Conservation (phyloP, 345 rosid genomes). For the Pistacia integerrima region DNA sequence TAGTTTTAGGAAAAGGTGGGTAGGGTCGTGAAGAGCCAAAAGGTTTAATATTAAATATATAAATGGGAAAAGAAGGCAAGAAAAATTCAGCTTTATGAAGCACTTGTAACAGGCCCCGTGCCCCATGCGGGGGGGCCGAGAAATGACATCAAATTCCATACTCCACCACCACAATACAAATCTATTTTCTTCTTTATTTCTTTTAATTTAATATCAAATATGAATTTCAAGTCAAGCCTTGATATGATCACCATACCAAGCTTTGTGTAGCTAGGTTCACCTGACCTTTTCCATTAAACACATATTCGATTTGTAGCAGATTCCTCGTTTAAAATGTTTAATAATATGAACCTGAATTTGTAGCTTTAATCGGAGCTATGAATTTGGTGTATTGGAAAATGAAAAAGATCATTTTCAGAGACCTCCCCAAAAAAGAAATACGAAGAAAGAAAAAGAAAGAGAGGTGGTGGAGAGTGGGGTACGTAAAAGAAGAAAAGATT, state of each 20-base stretch:
- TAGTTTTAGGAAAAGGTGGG: neutral
- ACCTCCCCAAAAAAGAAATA: neutral
- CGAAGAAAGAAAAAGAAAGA: neutral
- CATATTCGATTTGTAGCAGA: neutral
- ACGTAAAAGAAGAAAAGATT: neutral
- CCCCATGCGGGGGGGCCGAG: slow-evolving; percentile 27
- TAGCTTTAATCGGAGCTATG: neutral
- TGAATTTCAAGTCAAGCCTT: neutral
- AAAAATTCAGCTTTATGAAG: slow-evolving; percentile 45
- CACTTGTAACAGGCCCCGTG: slow-evolving; percentile 30
- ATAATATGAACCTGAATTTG: too few species aligned
- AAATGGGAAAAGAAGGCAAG: slow-evolving; percentile 20
- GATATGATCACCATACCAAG: slow-evolving; percentile 1
- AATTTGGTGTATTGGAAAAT: neutral
- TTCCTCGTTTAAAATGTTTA: neutral
- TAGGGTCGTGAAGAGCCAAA: slow-evolving; percentile 18
- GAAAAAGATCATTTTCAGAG: slow-evolving; percentile 1
- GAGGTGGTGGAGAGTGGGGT: slow-evolving; percentile 29
- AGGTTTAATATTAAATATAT: neutral
- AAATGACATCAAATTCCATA: slow-evolving; percentile 25
- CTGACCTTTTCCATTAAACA: neutral
- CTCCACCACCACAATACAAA: neutral
- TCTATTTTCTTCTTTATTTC: neutral
- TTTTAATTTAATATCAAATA: neutral
- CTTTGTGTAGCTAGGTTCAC: too few species aligned